Conservation (phyloP, 108 stramenopile species). For the Conticribra guillardii region DNA sequence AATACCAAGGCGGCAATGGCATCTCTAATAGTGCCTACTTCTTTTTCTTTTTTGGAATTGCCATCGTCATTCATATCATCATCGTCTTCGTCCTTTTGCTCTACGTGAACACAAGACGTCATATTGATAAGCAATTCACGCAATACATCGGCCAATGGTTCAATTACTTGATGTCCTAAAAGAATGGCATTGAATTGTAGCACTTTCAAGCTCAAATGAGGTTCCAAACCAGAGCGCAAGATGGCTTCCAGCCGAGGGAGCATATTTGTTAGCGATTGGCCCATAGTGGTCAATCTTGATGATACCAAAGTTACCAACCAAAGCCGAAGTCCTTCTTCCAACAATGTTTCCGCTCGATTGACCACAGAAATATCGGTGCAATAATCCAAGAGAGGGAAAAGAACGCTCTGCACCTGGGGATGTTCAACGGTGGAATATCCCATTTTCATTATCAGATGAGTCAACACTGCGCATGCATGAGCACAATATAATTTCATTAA, state of each 20-base stretch:
- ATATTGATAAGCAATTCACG: slow-evolving; percentile 29
- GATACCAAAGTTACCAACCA: slow-evolving; percentile 39
- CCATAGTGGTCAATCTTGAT: slow-evolving; percentile 34
- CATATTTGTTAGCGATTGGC: slow-evolving; percentile 33
- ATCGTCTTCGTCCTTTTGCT: slow-evolving; percentile 13
- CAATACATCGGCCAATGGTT: slow-evolving; percentile 28
- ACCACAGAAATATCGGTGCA: slow-evolving; percentile 39
- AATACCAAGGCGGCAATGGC: slow-evolving; percentile 40
- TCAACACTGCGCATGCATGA: slow-evolving; percentile 32
- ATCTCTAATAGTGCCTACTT: slow-evolving; percentile 20
- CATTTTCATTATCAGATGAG: slow-evolving; percentile 46
- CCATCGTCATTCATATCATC: slow-evolving; percentile 27
- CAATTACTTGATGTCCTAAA: slow-evolving; percentile 33
- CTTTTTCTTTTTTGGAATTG: slow-evolving; percentile 14
- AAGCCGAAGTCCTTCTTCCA: slow-evolving; percentile 42
- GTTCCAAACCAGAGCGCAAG: slow-evolving; percentile 33
- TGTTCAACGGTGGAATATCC: slow-evolving; percentile 42
- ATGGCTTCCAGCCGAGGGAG: slow-evolving; percentile 36
- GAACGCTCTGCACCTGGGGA: slow-evolving; percentile 34
- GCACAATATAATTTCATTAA: too few relatives aligned
- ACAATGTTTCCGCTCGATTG: slow-evolving; percentile 35
- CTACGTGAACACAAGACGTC: slow-evolving; percentile 31
- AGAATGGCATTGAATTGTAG: slow-evolving; percentile 42
- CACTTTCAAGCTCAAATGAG: slow-evolving; percentile 41
- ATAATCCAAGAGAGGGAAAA: slow-evolving; percentile 45